These are phyloP conservation scores for Sporothrix inflata DNA, from an alignment of 2,329 filamentous ascomycete species.

Conservation along the genomic window DNA sequence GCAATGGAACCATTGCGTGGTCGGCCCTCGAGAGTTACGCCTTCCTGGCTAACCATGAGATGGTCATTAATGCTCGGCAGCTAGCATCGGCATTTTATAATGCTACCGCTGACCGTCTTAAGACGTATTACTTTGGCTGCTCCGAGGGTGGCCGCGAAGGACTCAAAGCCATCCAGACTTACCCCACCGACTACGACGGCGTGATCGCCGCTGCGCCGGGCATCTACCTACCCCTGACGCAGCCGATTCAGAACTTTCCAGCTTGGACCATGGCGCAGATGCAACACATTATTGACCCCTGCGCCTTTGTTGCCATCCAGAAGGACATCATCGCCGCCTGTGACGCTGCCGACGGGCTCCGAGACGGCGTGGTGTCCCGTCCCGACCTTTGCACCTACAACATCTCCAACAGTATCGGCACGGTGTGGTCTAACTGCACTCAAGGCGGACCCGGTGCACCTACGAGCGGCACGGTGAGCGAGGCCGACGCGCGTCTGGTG, in stretches of 20 bases:
- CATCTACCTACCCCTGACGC: slow-evolving; percentile 16
- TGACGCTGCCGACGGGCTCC: not conserved
- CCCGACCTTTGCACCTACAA: slow-evolving; percentile 10
- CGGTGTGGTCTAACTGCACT: not conserved
- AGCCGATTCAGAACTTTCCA: slow-evolving; percentile 16
- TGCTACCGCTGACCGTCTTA: not conserved
- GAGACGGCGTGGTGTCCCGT: not conserved
- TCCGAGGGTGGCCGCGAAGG: slow-evolving; percentile 13
- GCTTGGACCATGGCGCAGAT: slow-evolving; percentile 14
- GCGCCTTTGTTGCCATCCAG: slow-evolving; percentile 11
- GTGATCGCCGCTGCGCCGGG: not conserved
- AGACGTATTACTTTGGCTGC: slow-evolving; percentile 16
- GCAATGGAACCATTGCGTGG: slow-evolving; percentile 7
- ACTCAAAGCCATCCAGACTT: slow-evolving; percentile 16
- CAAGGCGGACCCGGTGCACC: not conserved
- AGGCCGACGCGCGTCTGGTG: not conserved
- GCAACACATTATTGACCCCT: slow-evolving; percentile 14
- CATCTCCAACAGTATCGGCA: slow-evolving; percentile 3
- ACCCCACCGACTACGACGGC: slow-evolving; percentile 5
- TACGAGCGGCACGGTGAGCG: slow-evolving; percentile 8
- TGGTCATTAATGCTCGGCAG: not conserved
- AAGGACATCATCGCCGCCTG: slow-evolving; percentile 2
- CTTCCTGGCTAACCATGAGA: slow-evolving; percentile 9
- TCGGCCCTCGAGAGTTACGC: slow-evolving; percentile 3
- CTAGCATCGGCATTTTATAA: slow-evolving; percentile 6